Evolutionary conservation across 768 basidiomycete genomes (phyloP).

Genomic region (Tylopilus balloui): DNA sequence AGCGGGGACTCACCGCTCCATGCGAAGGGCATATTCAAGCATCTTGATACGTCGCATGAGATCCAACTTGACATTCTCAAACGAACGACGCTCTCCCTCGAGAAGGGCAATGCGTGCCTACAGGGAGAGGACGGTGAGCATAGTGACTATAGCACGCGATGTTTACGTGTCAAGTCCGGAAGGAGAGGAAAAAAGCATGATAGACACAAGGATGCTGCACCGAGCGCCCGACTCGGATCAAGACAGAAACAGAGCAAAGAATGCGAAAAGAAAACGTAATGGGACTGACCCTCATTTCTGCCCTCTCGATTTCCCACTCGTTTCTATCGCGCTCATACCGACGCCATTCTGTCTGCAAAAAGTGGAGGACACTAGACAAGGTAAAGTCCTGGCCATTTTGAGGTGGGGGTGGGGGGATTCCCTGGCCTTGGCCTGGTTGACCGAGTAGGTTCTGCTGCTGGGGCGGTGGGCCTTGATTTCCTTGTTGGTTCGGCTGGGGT

Average conservation of each 20-base stretch:
- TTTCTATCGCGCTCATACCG: slow-evolving; percentile 97
- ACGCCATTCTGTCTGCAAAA: slow-evolving; percentile 96
- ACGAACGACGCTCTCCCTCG: slow-evolving; percentile 94
- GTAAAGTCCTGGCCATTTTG: slow-evolving; percentile 91
- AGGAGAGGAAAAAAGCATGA: neutral
- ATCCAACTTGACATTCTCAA: slow-evolving; percentile 95
- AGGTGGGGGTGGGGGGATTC: slow-evolving; percentile 69
- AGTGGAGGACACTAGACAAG: slow-evolving; percentile 92
- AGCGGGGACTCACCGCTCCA: slow-evolving; percentile 73
- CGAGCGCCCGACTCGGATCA: neutral
- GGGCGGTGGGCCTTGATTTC: slow-evolving; percentile 39
- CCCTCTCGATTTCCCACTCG: slow-evolving; percentile 99
- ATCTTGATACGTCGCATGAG: slow-evolving; percentile 97
- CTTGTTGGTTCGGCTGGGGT: slow-evolving; percentile 39
- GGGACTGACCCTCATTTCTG: slow-evolving; percentile 90
- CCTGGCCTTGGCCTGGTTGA: slow-evolving; percentile 50
- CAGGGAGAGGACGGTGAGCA: slow-evolving; percentile 15
- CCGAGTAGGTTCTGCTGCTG: slow-evolving; percentile 55
- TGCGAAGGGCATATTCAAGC: slow-evolving; percentile 94
- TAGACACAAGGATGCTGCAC: neutral
- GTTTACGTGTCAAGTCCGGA: neutral
- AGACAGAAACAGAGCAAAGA: neutral
- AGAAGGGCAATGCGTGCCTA: slow-evolving; percentile 96
- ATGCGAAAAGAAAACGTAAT: slow-evolving; percentile 5
- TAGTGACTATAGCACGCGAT: neutral